phyloP scores from a whole-genome alignment of 768 basidiomycete genomes.

The Botryobasidium botryosum region DNA sequence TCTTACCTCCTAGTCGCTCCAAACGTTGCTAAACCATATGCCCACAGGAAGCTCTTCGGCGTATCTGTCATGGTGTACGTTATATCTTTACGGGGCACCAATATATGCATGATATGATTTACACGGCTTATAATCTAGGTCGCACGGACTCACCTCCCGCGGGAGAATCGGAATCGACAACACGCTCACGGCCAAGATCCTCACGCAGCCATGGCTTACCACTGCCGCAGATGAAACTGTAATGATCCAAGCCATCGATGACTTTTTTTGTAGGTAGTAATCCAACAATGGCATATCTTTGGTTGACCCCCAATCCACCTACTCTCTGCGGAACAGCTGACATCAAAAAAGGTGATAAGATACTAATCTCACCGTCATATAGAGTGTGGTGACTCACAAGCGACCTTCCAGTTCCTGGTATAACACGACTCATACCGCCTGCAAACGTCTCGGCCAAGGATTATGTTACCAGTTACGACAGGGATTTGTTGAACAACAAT shows the following conservation, averaged over 20 bases:
- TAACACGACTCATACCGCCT: too few species aligned
- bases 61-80: too few species aligned
- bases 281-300: neutral
- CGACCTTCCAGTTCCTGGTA: too few species aligned
- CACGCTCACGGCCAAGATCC: conserved; percentile 29
- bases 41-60: too few species aligned
- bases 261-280: conserved; percentile 22
- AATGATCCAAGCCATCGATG: conserved; percentile 34
- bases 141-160: conserved; percentile 41
- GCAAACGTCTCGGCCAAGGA: too few species aligned
- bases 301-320: neutral
- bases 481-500: conserved; percentile 30
- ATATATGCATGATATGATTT: conserved; percentile 19
- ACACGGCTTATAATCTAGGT: conserved; percentile 42
- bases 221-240: conserved; percentile 39
- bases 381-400: too few species aligned
- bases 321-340: too few species aligned
- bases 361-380: too few species aligned
- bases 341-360: too few species aligned
- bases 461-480: conserved; percentile 28
- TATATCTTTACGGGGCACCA: too few species aligned
- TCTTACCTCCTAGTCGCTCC: too few species aligned
- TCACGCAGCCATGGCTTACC: conserved; percentile 42
- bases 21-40: too few species aligned
- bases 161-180: conserved; percentile 41